Evolutionary conservation across 176 grass and related monocot genomes (phyloP), one percentile per base, ranked within the genome.

Genomic region (Juncus effusus): DNA sequence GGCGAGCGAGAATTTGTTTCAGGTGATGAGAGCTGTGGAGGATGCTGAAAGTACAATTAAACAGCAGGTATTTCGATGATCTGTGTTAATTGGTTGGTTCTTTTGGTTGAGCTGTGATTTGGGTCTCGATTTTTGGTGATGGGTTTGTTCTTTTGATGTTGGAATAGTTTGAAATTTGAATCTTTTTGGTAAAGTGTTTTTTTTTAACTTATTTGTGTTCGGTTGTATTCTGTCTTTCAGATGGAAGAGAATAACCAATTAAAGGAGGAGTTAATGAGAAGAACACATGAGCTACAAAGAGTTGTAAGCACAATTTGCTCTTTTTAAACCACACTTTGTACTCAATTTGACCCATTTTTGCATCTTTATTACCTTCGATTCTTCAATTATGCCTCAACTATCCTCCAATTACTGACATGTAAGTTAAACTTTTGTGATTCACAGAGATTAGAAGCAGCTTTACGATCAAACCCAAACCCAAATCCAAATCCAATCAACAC

Each of bases 1-100:
- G 16, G 52, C 66, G 11, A 59, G 54, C 8, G 56, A 61, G 49
- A 51, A 77, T 70, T 65, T 92, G 15, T 51, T 59, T 69, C 73
- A 84, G 61, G 80, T 86, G 42, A 86, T 97, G 62, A 82, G 66
- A 72, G 85, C 88, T 10, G 77, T 96, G 13, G 82, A 96, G 67
- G 80, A 79, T 55, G 93, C 88, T n/a, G 93, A 89, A 67, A 74
- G 73, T 64, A 84, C 88, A 51, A 89, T 97, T 68, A 84, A 75
- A 75, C 70, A 79, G 57, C 85, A 97, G 88, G 94, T 96, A 4
- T 42, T 47, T 44, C 54, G 73, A 37, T 38, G 51, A 15, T 42
- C 44, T 47, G 4, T 47, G 44, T 47, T 47, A 47, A 28, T 9
- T 47, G 44, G 9, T 47, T 47, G 44, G 4, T 47, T 9, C 4